Conservation (phyloP, 1,284 basidiomycete genomes). For the Mycosarcoma maydis region DNA sequence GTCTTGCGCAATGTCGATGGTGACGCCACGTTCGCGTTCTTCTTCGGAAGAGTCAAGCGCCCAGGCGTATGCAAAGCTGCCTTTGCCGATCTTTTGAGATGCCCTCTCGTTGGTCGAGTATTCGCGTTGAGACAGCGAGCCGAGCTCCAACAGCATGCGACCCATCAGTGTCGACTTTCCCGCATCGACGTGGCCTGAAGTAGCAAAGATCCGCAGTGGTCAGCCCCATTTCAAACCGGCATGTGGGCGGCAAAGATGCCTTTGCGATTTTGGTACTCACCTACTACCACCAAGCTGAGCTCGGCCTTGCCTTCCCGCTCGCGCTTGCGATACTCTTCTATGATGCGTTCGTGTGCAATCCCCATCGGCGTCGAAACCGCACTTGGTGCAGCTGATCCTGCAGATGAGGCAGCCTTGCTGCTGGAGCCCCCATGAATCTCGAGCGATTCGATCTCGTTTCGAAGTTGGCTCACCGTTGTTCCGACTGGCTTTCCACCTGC, state of each 20-base stretch:
- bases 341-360: conserved; percentile 82
- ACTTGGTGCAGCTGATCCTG: conserved; percentile 63
- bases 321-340: conserved; percentile 80
- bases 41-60: conserved; percentile 91
- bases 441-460: conserved; percentile 55
- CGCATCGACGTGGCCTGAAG: conserved; percentile 91
- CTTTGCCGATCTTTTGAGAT: conserved; percentile 89
- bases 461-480: conserved; percentile 53
- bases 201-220: conserved; percentile 1
- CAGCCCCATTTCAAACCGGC: not conserved
- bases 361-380: conserved; percentile 71
- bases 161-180: conserved; percentile 99
- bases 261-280: no score
- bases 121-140: conserved; percentile 85
- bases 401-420: conserved; percentile 43
- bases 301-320: conserved; percentile 75
- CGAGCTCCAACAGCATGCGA: conserved; percentile 88
- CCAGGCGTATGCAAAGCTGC: conserved; percentile 98
- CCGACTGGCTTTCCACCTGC: conserved; percentile 68
- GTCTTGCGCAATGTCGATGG: conserved; percentile 94
- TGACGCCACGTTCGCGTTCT: conserved; percentile 93
- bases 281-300: conserved; percentile 90
- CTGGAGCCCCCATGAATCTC: conserved; percentile 29
- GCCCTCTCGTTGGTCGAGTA: conserved; percentile 86
- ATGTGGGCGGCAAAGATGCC: no score